A percentile compares a stretch with the other conserved stretches of the same genome.
Evolutionary conservation across 768 basidiomycete genomes (phyloP).

Genomic region (Tylopilus plumbeoviolaceoides): DNA sequence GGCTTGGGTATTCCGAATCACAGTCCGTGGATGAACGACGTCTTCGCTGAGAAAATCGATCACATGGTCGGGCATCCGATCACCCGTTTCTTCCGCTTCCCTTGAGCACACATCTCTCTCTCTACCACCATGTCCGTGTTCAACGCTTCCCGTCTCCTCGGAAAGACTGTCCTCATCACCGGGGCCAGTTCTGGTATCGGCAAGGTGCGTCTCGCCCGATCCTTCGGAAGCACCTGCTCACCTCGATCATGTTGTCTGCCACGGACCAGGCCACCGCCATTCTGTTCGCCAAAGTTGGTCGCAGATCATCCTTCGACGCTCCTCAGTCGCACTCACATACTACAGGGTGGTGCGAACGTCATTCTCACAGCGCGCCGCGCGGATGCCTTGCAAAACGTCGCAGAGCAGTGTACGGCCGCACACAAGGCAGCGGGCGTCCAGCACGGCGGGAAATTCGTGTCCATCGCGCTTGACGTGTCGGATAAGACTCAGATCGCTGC

Average conservation of each 20-base stretch:
- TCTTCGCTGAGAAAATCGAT: too few species aligned
- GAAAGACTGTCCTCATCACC: slow-evolving; percentile 85
- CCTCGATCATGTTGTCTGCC: background rate
- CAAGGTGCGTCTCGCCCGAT: slow-evolving; percentile 49
- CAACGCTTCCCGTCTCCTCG: slow-evolving; percentile 73
- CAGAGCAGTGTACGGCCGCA: slow-evolving; percentile 60
- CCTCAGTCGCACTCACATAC: background rate
- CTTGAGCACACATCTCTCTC: background rate
- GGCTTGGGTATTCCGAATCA: too few species aligned
- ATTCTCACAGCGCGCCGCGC: slow-evolving; percentile 78
- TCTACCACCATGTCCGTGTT: slow-evolving; percentile 65
- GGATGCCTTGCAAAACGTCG: slow-evolving; percentile 69
- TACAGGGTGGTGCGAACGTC: slow-evolving; percentile 80
- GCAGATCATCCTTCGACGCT: background rate
- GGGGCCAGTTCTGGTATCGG: slow-evolving; percentile 91
- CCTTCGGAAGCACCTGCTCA: background rate
- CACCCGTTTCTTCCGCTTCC: background rate
- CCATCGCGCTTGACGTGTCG: slow-evolving; percentile 74
- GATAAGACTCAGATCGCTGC: slow-evolving; percentile 68
- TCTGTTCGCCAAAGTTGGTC: slow-evolving; percentile 76
- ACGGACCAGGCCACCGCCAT: slow-evolving; percentile 70
- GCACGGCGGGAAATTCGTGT: slow-evolving; percentile 73
- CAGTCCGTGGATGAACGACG: too few species aligned
- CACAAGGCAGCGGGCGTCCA: slow-evolving; percentile 69
- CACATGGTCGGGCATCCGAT: slow-evolving; percentile 3